These are phyloP conservation scores for Sporothrix brunneoviolacea DNA, from an alignment of 2,329 filamentous ascomycete genomes.

Conservation along the genomic window DNA sequence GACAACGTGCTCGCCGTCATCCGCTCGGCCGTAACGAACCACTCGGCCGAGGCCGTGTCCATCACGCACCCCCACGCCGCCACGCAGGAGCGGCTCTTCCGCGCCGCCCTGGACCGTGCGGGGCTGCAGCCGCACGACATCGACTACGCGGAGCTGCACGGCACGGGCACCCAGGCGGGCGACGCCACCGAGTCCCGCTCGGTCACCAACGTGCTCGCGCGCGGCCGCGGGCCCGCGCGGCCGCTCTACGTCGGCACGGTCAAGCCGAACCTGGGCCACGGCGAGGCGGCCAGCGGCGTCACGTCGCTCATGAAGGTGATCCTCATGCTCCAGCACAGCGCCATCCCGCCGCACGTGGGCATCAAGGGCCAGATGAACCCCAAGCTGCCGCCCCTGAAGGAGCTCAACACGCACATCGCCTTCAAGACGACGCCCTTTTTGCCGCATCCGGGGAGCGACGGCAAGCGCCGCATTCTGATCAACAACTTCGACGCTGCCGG, in stretches of 20 bases:
- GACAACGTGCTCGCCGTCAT: conserved; percentile 52
- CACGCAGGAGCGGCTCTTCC: conserved; percentile 50
- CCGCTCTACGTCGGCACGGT: conserved; percentile 41
- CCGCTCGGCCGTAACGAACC: conserved; percentile 54
- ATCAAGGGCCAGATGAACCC: conserved; percentile 38
- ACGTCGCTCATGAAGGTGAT: conserved; percentile 41
- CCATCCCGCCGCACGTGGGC: conserved; percentile 44
- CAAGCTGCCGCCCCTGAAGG: conserved; percentile 23
- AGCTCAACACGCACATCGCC: conserved; percentile 49
- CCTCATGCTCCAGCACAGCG: conserved; percentile 40
- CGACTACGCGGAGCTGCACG: conserved; percentile 62
- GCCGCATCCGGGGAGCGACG: neutral
- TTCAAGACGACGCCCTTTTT: conserved; percentile 43
- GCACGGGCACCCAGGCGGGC: conserved; percentile 60
- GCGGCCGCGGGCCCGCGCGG: conserved; percentile 19
- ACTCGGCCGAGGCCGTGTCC: conserved; percentile 55
- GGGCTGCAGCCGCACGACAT: conserved; percentile 53
- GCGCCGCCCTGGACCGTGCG: conserved; percentile 47
- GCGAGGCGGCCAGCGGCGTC: conserved; percentile 37
- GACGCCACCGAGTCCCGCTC: conserved; percentile 58
- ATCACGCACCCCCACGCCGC: conserved; percentile 57
- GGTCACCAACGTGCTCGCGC: conserved; percentile 27
- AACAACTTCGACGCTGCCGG: conserved; percentile 54
- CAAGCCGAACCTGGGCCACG: conserved; percentile 47
- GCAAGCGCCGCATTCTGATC: conserved; percentile 26